Conservation (phyloP, 768 basidiomycete genomes). For the Mycena rebaudengoi region DNA sequence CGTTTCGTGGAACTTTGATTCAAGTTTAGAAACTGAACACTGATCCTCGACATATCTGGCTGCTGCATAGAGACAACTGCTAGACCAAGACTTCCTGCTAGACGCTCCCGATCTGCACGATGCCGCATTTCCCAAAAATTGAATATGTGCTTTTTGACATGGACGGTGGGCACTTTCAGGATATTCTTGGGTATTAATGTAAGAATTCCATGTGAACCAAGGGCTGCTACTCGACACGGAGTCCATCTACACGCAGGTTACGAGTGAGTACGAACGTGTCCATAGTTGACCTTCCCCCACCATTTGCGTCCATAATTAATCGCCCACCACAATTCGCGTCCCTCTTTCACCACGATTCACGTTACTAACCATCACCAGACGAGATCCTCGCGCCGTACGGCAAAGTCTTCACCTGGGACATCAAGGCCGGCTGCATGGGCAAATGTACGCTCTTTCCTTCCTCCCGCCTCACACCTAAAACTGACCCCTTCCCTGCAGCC, state of each 20-base stretch:
- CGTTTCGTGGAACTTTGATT: too few species aligned
- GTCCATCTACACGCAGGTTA: slow-evolving; percentile 77
- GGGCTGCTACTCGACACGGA: slow-evolving; percentile 84
- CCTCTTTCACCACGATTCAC: too few species aligned
- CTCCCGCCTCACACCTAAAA: neutral
- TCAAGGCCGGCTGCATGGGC: slow-evolving; percentile 90
- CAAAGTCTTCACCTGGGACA: slow-evolving; percentile 86
- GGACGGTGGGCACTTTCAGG: slow-evolving; percentile 58
- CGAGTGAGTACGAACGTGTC: slow-evolving; percentile 58
- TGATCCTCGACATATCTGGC: too few species aligned
- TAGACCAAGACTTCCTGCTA: too few species aligned
- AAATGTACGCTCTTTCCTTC: slow-evolving; percentile 62
- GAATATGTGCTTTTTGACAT: slow-evolving; percentile 80
- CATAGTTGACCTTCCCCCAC: neutral
- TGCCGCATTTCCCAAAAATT: too few species aligned
- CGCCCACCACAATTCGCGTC: too few species aligned
- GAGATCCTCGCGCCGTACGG: slow-evolving; percentile 76
- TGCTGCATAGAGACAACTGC: too few species aligned
- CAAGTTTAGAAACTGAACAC: too few species aligned
- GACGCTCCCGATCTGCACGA: too few species aligned
- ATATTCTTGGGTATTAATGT: neutral
- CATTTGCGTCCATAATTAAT: too few species aligned
- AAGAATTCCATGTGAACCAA: slow-evolving; percentile 30
- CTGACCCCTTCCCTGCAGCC: slow-evolving; percentile 48
- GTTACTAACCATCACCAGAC: too few species aligned